A percentile compares a stretch with the other conserved stretches of the same genome.
Evolutionary conservation across 352 stramenopile species (phyloP).

Genomic region (Globisporangium echinulatum): DNA sequence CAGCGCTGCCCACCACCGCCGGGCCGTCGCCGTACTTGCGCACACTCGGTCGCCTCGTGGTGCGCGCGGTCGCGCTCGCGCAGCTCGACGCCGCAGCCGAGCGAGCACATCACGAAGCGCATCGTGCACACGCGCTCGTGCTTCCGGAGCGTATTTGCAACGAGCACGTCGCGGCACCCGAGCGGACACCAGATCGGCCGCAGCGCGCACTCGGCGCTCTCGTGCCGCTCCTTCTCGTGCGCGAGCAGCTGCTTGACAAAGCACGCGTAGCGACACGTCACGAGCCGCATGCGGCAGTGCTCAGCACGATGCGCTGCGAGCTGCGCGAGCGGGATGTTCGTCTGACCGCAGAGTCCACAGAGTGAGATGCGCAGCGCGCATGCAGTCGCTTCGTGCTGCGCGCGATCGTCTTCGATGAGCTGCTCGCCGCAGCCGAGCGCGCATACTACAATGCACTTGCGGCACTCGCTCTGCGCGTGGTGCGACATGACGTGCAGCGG

Average conservation of each 20-base stretch:
- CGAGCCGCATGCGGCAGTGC: slow-evolving; percentile 53
- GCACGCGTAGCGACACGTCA: slow-evolving; percentile 43
- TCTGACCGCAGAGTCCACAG: slow-evolving; percentile 50
- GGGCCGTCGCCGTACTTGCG: background rate
- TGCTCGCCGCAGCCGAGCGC: slow-evolving; percentile 18
- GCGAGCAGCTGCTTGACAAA: slow-evolving; percentile 44
- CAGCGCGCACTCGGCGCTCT: slow-evolving; percentile 51
- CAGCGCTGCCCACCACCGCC: background rate
- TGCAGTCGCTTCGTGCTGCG: slow-evolving; percentile 20
- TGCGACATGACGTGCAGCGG: slow-evolving; percentile 32
- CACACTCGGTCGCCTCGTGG: slow-evolving; percentile 29
- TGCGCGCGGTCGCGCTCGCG: slow-evolving; percentile 47
- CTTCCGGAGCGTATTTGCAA: slow-evolving; percentile 37
- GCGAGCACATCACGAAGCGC: slow-evolving; percentile 44
- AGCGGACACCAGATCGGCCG: slow-evolving; percentile 63
- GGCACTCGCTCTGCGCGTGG: slow-evolving; percentile 34
- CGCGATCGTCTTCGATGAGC: slow-evolving; percentile 31
- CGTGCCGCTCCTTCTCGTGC: slow-evolving; percentile 49
- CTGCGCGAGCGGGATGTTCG: slow-evolving; percentile 21
- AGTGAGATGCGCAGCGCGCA: slow-evolving; percentile 40
- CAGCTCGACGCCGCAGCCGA: slow-evolving; percentile 56
- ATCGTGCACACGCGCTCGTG: slow-evolving; percentile 57
- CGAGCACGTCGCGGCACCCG: slow-evolving; percentile 43
- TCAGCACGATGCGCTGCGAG: slow-evolving; percentile 36
- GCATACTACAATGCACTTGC: slow-evolving; percentile 34